phyloP scores from a whole-genome alignment of 2,329 filamentous ascomycete species.

The Hypoxylon sp. region DNA sequence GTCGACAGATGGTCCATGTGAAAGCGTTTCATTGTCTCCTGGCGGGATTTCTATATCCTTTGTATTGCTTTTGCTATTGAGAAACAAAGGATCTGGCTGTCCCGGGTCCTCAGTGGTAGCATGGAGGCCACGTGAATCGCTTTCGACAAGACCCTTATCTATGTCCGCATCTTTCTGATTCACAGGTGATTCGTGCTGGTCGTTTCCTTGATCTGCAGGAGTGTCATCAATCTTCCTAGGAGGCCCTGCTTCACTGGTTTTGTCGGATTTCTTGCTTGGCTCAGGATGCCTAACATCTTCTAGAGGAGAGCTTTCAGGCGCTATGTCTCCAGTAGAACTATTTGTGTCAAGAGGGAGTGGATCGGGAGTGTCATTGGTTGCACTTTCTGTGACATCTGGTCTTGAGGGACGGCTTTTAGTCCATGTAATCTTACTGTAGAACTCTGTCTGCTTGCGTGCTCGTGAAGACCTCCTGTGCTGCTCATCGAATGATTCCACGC shows the following conservation, averaged over 20 bases:
- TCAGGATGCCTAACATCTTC: conserved; percentile 10
- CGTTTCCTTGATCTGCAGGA: conserved; percentile 8
- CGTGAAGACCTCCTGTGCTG: conserved; percentile 34
- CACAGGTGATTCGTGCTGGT: background rate
- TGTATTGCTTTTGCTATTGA: background rate
- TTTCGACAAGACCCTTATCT: background rate
- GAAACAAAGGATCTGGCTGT: conserved; percentile 17
- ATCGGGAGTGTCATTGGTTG: background rate
- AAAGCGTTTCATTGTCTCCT: conserved; percentile 1
- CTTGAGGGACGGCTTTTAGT: conserved; percentile 21
- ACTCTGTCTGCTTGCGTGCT: conserved; percentile 37
- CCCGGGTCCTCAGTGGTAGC: conserved; percentile 1
- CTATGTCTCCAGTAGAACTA: background rate
- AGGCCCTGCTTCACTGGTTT: conserved; percentile 4
- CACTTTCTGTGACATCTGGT: conserved; percentile 3
- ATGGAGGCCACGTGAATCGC: background rate
- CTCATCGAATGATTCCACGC: conserved; percentile 13
- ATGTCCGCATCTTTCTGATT: background rate
- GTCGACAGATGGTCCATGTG: background rate
- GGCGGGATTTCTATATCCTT: background rate
- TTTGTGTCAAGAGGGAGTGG: background rate
- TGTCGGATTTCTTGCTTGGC: background rate
- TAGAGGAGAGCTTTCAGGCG: background rate
- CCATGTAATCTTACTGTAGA: conserved; percentile 30
- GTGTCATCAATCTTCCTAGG: background rate